phyloP scores from a whole-genome alignment of 345 rosid species.

The Ricinus communis region DNA sequence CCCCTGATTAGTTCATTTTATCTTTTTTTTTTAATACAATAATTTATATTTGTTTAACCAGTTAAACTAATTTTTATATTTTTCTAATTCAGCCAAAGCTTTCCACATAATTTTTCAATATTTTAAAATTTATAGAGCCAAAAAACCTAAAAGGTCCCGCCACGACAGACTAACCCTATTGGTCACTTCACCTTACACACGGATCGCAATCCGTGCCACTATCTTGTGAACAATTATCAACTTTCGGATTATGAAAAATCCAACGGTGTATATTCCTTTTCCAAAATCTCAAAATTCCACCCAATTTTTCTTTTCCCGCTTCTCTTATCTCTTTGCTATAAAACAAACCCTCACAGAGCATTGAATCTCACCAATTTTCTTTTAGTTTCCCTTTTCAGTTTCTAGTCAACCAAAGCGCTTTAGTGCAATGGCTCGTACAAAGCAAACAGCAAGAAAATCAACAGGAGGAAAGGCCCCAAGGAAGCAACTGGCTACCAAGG shows the following conservation, averaged over 20 bases:
- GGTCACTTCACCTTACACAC: not conserved
- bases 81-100: no score
- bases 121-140: no score
- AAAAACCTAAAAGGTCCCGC: not conserved
- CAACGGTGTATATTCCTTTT: not conserved
- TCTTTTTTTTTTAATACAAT: no score
- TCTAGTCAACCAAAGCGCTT: not conserved
- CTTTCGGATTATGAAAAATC: conserved; percentile 20
- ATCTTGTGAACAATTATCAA: not conserved
- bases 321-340: conserved; percentile 6
- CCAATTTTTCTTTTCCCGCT: conserved; percentile 14
- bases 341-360: not conserved
- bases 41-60: no score
- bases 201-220: conserved; percentile 26
- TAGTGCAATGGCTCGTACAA: conserved; percentile 19
- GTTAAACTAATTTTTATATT: no score
- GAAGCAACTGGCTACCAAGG: conserved; percentile 29
- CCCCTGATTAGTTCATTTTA: no score
- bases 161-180: conserved; percentile 5
- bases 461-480: conserved; percentile 27
- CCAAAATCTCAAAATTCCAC: conserved; percentile 14
- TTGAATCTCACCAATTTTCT: not conserved
- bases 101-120: no score
- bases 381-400: no score
- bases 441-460: conserved; percentile 23